These are phyloP conservation scores for Dendrocalamus latiflorus DNA, from an alignment of 202 grass and related monocot species.

Conservation along the genomic window DNA sequence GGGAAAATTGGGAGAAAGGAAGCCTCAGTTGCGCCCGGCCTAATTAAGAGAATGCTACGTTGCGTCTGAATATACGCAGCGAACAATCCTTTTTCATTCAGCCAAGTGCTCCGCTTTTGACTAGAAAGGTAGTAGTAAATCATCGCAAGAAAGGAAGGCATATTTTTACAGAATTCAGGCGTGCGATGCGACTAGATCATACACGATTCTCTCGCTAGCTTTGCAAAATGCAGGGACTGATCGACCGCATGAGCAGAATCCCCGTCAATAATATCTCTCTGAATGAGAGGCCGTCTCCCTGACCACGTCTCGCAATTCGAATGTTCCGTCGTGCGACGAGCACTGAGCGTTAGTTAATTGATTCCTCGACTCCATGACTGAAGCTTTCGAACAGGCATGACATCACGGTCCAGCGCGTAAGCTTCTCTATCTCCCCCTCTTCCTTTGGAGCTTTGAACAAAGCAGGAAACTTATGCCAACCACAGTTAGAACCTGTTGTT, in stretches of 20 bases:
- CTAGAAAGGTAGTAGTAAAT: neutral
- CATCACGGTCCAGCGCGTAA: slow-evolving; percentile 13
- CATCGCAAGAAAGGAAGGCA: neutral
- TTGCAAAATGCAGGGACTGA: neutral
- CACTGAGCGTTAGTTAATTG: neutral
- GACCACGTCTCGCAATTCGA: neutral
- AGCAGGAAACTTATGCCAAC: neutral
- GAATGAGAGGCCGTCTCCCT: too few species aligned
- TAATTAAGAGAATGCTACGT: slow-evolving; percentile 14
- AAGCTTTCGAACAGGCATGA: neutral
- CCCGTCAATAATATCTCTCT: neutral
- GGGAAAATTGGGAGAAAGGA: neutral
- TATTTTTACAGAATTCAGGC: neutral
- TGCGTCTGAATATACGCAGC: neutral
- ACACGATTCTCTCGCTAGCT: neutral
- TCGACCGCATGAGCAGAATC: neutral
- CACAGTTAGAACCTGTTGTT: neutral
- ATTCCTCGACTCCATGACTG: neutral
- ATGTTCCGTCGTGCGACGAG: neutral
- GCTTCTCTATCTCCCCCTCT: neutral
- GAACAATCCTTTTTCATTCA: neutral
- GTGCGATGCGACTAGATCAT: neutral
- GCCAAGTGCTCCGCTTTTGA: neutral
- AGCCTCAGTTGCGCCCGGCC: neutral
- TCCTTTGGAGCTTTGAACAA: neutral